phyloP scores from a whole-genome alignment of 2,329 filamentous ascomycete genomes.

The Chaetomium sp. region DNA sequence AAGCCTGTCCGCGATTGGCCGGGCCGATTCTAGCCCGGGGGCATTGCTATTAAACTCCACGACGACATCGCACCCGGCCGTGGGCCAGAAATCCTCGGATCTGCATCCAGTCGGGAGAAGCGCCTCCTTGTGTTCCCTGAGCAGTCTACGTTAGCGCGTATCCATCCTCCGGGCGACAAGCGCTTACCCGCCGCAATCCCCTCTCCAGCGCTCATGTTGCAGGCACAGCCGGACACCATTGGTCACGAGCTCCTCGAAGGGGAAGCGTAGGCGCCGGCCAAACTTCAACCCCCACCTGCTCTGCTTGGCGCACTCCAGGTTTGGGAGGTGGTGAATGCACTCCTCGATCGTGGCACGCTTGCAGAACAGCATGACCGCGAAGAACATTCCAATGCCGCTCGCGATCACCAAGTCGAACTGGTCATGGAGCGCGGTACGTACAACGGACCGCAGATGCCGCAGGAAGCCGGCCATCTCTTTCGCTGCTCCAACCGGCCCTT shows the following conservation, averaged over 20 bases:
- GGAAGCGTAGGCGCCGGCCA: conserved; percentile 1
- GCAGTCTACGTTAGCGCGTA: not conserved
- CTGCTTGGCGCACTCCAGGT: not conserved
- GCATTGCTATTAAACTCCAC: not conserved
- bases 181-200: not conserved
- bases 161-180: not conserved
- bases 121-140: too few species aligned
- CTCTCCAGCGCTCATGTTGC: not conserved
- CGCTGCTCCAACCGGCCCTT: not conserved
- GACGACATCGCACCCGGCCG: not conserved
- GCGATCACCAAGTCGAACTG: conserved; percentile 1
- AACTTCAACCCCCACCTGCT: not conserved
- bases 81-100: not conserved
- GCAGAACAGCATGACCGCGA: conserved; percentile 2
- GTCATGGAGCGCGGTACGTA: not conserved
- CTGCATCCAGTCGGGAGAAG: too few species aligned
- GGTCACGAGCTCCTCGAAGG: not conserved
- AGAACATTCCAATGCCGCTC: conserved; percentile 2
- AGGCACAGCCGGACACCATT: conserved; percentile 1
- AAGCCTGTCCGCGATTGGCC: not conserved
- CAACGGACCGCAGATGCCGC: not conserved
- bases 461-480: not conserved
- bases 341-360: not conserved
- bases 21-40: not conserved
- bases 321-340: not conserved